A percentile compares a stretch with the other conserved stretches of the same genome.
phyloP scores from a whole-genome alignment of 768 basidiomycete species.

The Calocybe cyanea region DNA sequence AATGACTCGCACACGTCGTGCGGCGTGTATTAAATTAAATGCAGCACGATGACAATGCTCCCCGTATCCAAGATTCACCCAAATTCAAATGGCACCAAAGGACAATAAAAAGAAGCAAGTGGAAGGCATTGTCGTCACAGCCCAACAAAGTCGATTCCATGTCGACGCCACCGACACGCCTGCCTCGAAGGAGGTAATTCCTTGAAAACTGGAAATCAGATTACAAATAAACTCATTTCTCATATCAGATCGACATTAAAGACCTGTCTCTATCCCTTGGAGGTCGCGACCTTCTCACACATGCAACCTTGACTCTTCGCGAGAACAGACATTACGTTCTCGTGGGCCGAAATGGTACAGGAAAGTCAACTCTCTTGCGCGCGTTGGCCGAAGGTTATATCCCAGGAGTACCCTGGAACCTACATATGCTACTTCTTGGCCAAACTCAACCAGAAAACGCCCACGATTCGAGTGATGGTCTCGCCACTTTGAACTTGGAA shows the following conservation, averaged over 20 bases:
- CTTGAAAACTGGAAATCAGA: neutral
- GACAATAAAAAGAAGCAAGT: constrained; percentile 9
- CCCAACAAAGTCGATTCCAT: constrained; percentile 48
- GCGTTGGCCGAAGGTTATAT: constrained; percentile 42
- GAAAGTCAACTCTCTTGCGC: constrained; percentile 44
- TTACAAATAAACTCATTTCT: neutral
- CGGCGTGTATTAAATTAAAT: too few species aligned
- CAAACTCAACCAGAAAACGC: constrained; percentile 30
- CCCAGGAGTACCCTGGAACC: constrained; percentile 40
- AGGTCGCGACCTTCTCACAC: constrained; percentile 46
- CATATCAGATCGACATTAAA: constrained; percentile 43
- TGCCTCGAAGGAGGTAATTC: constrained; percentile 18
- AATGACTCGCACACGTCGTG: too few species aligned
- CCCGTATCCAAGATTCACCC: too few species aligned
- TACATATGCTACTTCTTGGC: constrained; percentile 41
- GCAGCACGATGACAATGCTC: too few species aligned
- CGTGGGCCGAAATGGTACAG: constrained; percentile 53
- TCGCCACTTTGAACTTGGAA: constrained; percentile 12
- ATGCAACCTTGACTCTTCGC: constrained; percentile 50
- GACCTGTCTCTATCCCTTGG: constrained; percentile 50
- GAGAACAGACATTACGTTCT: constrained; percentile 48
- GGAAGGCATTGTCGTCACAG: constrained; percentile 32
- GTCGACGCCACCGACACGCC: constrained; percentile 40
- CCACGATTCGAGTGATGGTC: constrained; percentile 16
- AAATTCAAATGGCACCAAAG: constrained; percentile 13